Conservation (phyloP, 2,329 filamentous ascomycete species). For the Penicillium paneum region DNA sequence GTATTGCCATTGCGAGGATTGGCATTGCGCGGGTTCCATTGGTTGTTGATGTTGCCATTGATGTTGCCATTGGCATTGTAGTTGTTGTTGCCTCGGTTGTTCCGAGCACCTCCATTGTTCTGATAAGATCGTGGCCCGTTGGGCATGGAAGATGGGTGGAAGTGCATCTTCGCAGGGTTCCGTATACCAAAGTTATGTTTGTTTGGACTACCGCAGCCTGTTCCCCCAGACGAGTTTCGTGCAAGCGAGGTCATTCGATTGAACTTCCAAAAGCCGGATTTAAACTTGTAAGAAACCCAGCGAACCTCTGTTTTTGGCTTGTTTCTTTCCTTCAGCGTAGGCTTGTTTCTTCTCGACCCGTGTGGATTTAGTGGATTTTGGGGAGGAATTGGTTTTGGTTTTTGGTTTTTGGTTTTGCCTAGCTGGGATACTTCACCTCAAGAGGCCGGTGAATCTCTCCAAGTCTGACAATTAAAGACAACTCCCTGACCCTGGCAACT, state of each 20-base stretch:
- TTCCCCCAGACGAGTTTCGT: neutral
- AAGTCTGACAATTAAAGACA: slow-evolving; percentile 19
- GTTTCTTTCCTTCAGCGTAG: neutral
- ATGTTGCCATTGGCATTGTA: neutral
- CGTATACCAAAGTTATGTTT: neutral
- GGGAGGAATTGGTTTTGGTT: neutral
- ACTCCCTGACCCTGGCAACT: slow-evolving; percentile 12
- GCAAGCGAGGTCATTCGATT: slow-evolving; percentile 13
- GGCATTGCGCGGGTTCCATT: no score
- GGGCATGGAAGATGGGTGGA: neutral
- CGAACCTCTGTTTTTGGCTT: slow-evolving; percentile 8
- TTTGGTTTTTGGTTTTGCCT: neutral
- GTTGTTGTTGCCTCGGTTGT: neutral
- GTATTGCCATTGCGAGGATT: no score
- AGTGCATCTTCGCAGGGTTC: neutral
- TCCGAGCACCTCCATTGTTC: neutral
- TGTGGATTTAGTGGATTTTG: neutral
- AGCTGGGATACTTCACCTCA: slow-evolving; percentile 11
- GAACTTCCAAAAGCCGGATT: slow-evolving; percentile 18
- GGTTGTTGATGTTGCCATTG: no score
- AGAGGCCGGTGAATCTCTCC: slow-evolving; percentile 11
- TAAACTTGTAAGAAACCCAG: slow-evolving; percentile 17
- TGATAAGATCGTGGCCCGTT: neutral
- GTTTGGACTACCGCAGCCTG: neutral
- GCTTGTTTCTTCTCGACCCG: neutral